phyloP scores from a whole-genome alignment of 2,329 filamentous ascomycete species.

The Pseudofabraea citricarpa region DNA sequence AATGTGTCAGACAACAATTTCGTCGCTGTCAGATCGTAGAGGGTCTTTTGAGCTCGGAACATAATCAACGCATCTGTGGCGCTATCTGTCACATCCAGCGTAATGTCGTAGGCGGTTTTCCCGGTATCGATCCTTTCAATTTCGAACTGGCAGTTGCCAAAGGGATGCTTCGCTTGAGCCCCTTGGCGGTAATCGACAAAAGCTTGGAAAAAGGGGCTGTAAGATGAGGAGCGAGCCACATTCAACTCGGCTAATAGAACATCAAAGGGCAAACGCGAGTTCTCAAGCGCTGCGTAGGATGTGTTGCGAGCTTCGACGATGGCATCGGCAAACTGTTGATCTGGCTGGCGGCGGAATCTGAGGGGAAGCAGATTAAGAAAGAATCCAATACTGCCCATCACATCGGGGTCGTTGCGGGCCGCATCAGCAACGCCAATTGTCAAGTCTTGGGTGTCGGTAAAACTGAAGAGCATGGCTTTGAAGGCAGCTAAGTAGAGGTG shows the following conservation, averaged over 20 bases:
- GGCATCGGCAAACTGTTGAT: constrained; percentile 26
- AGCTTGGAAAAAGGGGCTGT: constrained; percentile 22
- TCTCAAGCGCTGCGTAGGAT: constrained; percentile 14
- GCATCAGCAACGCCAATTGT: constrained; percentile 44
- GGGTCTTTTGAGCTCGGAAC: constrained; percentile 5
- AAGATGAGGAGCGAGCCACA: constrained; percentile 13
- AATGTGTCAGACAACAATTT: constrained; percentile 2
- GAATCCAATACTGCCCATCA: constrained; percentile 35
- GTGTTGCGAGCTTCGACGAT: constrained; percentile 20
- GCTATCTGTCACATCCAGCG: constrained; percentile 7
- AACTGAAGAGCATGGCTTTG: constrained; percentile 31
- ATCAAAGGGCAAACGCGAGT: constrained; percentile 16
- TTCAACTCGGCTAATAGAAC: constrained; percentile 15
- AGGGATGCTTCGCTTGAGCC: constrained; percentile 19
- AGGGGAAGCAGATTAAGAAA: constrained; percentile 46
- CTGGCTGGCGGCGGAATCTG: constrained; percentile 25
- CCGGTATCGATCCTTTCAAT: constrained; percentile 8
- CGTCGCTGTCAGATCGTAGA: constrained; percentile 9
- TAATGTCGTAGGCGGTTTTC: constrained; percentile 21
- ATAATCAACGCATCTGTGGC: background rate
- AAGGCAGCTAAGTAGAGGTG: constrained; percentile 41
- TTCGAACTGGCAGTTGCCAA: constrained; percentile 20
- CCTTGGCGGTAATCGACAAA: constrained; percentile 41
- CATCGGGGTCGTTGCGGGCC: constrained; percentile 29
- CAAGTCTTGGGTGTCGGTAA: constrained; percentile 32